phyloP scores from a whole-genome alignment of 768 basidiomycete genomes.

The Pisolithus marmoratus region DNA sequence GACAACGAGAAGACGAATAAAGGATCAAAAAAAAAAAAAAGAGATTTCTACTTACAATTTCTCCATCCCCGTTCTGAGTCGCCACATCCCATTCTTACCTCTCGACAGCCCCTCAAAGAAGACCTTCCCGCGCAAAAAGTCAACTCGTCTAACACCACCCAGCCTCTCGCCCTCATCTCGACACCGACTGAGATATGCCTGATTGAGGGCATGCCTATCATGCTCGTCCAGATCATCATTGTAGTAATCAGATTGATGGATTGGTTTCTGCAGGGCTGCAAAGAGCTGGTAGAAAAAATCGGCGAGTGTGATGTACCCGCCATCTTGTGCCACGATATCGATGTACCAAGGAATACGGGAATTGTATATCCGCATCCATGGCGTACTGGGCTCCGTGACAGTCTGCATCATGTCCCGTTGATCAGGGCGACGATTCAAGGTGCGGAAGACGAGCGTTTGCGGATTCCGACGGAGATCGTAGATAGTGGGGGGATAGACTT shows the following conservation, averaged over 20 bases:
- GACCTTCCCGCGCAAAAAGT: conserved; percentile 51
- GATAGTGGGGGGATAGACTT: conserved; percentile 32
- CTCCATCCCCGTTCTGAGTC: conserved; percentile 46
- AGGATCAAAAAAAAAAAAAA: not conserved
- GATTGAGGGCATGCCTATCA: conserved; percentile 39
- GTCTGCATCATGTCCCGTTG: conserved; percentile 49
- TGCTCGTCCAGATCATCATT: conserved; percentile 48
- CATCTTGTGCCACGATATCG: conserved; percentile 40
- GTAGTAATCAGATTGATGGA: conserved; percentile 50
- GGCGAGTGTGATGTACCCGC: conserved; percentile 51
- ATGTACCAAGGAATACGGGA: conserved; percentile 62
- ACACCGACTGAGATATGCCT: conserved; percentile 43
- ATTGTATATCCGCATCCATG: conserved; percentile 52
- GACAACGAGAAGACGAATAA: no score
- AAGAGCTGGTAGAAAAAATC: conserved; percentile 50
- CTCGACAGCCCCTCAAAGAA: conserved; percentile 50
- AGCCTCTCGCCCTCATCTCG: conserved; percentile 27
- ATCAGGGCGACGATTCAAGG: conserved; percentile 38
- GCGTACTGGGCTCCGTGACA: conserved; percentile 45
- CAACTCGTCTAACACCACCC: conserved; percentile 50
- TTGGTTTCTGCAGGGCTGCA: conserved; percentile 36
- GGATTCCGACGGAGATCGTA: conserved; percentile 47
- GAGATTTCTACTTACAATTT: not conserved
- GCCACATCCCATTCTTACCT: conserved; percentile 56
- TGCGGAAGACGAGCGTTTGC: conserved; percentile 38